These are phyloP conservation scores for Pichia sp. DNA, from an alignment of 1,139 yeast species.

Conservation along the genomic window DNA sequence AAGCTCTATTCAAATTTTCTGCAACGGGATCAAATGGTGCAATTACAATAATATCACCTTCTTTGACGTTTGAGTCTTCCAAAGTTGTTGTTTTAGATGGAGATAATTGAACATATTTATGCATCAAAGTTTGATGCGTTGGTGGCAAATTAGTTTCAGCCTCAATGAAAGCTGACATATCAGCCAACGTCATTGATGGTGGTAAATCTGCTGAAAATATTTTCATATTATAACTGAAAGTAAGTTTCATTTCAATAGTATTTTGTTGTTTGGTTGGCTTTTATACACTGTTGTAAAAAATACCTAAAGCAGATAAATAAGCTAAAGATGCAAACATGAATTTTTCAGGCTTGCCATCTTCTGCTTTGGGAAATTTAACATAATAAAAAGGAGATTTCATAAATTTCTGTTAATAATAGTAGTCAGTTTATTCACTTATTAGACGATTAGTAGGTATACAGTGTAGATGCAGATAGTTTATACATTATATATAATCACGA, in stretches of 20 bases:
- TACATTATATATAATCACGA: background rate
- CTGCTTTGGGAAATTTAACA: constrained; percentile 2
- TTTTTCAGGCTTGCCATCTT: constrained; percentile 2
- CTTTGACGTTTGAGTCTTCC: constrained; percentile 7
- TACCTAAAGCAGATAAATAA: background rate
- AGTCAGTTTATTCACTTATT: background rate
- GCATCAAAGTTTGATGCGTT: constrained; percentile 12
- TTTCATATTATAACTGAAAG: constrained; percentile 3
- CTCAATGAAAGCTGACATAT: constrained; percentile 70
- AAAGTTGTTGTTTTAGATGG: constrained; percentile 8
- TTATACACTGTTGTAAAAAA: background rate
- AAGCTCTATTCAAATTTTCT: constrained; percentile 56
- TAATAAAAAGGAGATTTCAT: background rate
- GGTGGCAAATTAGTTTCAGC: constrained; percentile 47
- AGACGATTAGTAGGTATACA: constrained; percentile 3
- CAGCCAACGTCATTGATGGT: constrained; percentile 55
- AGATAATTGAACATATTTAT: constrained; percentile 7
- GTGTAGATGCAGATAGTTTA: background rate
- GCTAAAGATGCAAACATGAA: background rate
- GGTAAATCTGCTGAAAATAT: constrained; percentile 29
- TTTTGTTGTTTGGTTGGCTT: background rate
- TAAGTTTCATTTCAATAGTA: constrained; percentile 8
- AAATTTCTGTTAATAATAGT: no score
- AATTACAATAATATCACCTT: constrained; percentile 9
- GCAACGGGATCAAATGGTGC: constrained; percentile 12